Base-by-base conservation (phyloP, 2,329 filamentous ascomycete genomes). In the Davidsoniella australis region DNA sequence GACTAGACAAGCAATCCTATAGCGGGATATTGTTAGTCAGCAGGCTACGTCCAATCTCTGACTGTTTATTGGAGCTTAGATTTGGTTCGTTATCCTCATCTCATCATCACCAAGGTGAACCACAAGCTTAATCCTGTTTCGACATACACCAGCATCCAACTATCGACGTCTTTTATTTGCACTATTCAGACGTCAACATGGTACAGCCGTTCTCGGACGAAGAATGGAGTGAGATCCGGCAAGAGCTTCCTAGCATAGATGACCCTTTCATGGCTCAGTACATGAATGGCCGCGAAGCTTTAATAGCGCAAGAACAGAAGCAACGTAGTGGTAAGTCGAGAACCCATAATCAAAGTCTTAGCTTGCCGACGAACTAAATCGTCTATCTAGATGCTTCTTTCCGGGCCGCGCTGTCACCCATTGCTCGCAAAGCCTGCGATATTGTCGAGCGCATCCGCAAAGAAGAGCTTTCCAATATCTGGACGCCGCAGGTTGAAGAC, bases 181-280 rank as follows among this genome's bases (percentile, higher is more conserved):
- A 12, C 17, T 33, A 18, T 12, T 17, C 29, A 36, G 18, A 7
- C 33, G n/a, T 23, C 26, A 33, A 24, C n/a, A 49, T 45, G 41
- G 46, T 47, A 23, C 68, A 68, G 61, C 59, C 63, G 29, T 65
- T 70, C 59, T 66, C 68, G 43, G 69, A 76, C 38, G 68, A 76
- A 49, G 75, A 78, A 50, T 81, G 75, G 75, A 68, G 67, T 26
- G 73, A 76, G 55, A 61, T 80, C 53, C 61, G 66, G 42, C 62
- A 69, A 52, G 74, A 71, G n/a, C 64, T 82, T 37, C 78, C 78
- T 4, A 63, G 64, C 2, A 64, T 64, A 17, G 66, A 75, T 8
- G 85, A 94, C 57, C 77, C 81, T 0, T 87, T 94, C 62, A 74
- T 95, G 43, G 77, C 85, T 57, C 78, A 89, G 61, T 95, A 94